These are phyloP conservation scores for Sporobolomyces phaffii DNA, from an alignment of 768 basidiomycete species.

Conservation along the genomic window DNA sequence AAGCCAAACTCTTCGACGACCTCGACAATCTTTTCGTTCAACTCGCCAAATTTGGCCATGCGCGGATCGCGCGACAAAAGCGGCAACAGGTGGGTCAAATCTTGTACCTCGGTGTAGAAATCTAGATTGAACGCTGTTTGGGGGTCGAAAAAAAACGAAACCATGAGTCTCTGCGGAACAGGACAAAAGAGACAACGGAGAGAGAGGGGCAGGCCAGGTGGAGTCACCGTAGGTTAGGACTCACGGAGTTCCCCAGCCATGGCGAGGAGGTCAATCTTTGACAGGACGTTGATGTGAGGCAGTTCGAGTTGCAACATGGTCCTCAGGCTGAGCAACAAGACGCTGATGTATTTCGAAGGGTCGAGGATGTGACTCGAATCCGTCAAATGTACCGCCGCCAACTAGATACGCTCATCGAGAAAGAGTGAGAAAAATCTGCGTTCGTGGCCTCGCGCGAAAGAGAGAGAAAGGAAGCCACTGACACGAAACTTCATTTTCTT, in stretches of 20 bases:
- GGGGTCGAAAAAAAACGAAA: background rate
- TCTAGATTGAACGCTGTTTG: constrained; percentile 85
- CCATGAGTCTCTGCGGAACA: background rate
- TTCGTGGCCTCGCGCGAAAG: too few species aligned
- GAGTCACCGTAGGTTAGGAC: too few species aligned
- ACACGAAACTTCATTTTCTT: constrained; percentile 84
- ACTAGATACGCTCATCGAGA: constrained; percentile 49
- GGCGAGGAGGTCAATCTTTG: constrained; percentile 84
- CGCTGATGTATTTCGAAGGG: constrained; percentile 86
- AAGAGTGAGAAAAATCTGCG: background rate
- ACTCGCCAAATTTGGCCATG: constrained; percentile 59
- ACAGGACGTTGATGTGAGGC: constrained; percentile 95
- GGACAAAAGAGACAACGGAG: too few species aligned
- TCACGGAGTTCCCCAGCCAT: constrained; percentile 86
- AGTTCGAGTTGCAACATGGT: constrained; percentile 98
- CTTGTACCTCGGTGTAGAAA: constrained; percentile 97
- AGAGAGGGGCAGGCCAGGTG: too few species aligned
- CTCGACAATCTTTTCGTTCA: constrained; percentile 86
- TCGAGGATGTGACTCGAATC: constrained; percentile 97
- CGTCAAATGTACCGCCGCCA: constrained; percentile 89
- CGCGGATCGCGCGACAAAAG: constrained; percentile 56
- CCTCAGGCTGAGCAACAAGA: constrained; percentile 80
- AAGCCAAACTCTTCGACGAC: constrained; percentile 88
- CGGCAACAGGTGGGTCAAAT: constrained; percentile 78
- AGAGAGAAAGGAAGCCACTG: constrained; percentile 46